phyloP scores from a whole-genome alignment of 805 yeast species.

The Saturnispora besseyi region DNA sequence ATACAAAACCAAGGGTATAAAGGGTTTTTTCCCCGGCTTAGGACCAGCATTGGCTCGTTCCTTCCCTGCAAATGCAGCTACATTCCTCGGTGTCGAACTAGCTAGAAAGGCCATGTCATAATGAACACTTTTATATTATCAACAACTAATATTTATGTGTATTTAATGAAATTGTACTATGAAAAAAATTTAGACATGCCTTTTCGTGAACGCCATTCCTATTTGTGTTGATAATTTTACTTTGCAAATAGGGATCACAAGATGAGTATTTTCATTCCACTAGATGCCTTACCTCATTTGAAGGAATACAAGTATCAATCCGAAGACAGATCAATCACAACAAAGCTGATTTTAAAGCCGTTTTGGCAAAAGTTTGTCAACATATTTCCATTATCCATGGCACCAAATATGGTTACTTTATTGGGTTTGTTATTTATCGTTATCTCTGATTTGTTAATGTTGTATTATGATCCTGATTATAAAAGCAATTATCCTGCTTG shows the following conservation, averaged over 20 bases:
- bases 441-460: constrained; percentile 51
- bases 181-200: too few relatives aligned
- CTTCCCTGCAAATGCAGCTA: constrained; percentile 99
- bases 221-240: too few relatives aligned
- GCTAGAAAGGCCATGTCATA: constrained; percentile 33
- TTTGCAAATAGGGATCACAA: neutral
- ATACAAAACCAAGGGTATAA: constrained; percentile 68
- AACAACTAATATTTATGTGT: neutral
- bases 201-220: too few relatives aligned
- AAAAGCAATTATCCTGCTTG: constrained; percentile 57
- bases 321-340: constrained; percentile 72
- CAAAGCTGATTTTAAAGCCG: constrained; percentile 68
- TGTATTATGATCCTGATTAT: constrained; percentile 66
- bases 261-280: constrained; percentile 14
- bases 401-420: constrained; percentile 86
- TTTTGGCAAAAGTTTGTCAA: constrained; percentile 71
- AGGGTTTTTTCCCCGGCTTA: constrained; percentile 94
- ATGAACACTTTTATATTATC: neutral
- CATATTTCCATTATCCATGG: constrained; percentile 78
- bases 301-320: constrained; percentile 41
- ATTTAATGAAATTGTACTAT: neutral
- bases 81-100: constrained; percentile 90
- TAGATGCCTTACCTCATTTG: constrained; percentile 8
- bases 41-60: constrained; percentile 93
- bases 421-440: constrained; percentile 68